phyloP scores from a whole-genome alignment of 306 rosid genomes.

The Chamaecrista fasciculata region DNA sequence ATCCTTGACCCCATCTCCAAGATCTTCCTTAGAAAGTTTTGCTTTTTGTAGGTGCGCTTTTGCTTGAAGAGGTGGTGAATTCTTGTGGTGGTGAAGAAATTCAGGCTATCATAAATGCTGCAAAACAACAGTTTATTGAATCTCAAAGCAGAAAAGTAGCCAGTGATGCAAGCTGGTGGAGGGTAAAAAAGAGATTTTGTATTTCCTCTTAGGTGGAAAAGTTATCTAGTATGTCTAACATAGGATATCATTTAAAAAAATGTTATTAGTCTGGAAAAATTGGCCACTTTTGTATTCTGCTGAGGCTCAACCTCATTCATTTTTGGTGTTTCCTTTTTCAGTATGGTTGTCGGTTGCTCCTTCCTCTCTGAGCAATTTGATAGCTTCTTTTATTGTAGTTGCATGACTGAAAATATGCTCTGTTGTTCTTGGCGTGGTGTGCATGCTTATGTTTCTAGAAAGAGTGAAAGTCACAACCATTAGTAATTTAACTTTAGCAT shows the following conservation, averaged over 20 bases:
- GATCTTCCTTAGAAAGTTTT: constrained; percentile 29
- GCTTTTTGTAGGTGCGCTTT: constrained; percentile 63
- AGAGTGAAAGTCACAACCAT: constrained; percentile 9
- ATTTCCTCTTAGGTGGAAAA: constrained; percentile 1
- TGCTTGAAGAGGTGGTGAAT: constrained; percentile 74
- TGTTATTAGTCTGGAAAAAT: neutral
- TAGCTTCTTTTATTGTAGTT: neutral
- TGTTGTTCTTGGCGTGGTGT: constrained; percentile 7
- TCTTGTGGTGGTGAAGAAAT: constrained; percentile 62
- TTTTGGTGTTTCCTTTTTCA: too few species aligned
- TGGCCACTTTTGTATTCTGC: neutral
- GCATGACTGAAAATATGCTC: constrained; percentile 9
- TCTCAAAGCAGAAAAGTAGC: constrained; percentile 66
- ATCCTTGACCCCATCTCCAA: too few species aligned
- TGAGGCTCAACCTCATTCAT: constrained; percentile 12
- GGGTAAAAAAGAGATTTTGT: constrained; percentile 48
- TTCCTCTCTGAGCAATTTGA: neutral
- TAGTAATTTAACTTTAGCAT: neutral
- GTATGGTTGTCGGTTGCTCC: too few species aligned
- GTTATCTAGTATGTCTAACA: constrained; percentile 4
- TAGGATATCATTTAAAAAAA: constrained; percentile 11
- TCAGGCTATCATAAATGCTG: constrained; percentile 65
- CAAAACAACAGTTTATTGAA: constrained; percentile 55
- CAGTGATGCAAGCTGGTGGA: constrained; percentile 84
- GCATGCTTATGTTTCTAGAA: constrained; percentile 23